Percentiles rank a stretch among this genome's conserved stretches.
These are phyloP conservation scores for Baudoinia panamericana DNA, from an alignment of 495 filamentous ascomycete genomes.

Conservation along the genomic window DNA sequence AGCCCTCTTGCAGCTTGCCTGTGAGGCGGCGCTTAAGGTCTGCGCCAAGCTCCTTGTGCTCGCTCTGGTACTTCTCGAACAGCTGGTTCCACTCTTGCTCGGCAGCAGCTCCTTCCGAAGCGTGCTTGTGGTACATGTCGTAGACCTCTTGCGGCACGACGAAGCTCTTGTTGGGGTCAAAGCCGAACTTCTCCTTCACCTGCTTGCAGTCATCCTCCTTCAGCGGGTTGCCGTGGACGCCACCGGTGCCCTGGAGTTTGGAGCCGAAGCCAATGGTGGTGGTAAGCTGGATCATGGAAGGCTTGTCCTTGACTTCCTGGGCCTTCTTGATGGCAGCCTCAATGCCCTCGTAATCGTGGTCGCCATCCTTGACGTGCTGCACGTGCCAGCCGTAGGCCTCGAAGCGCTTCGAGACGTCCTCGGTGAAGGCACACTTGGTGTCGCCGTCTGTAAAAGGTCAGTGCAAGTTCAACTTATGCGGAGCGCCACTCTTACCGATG, in stretches of 20 bases:
- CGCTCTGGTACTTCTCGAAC: constrained; percentile 66
- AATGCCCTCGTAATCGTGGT: constrained; percentile 77
- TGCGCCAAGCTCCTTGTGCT: constrained; percentile 60
- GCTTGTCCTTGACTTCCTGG: constrained; percentile 86
- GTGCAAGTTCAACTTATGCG: background rate
- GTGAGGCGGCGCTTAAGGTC: constrained; percentile 73
- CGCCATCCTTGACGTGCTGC: constrained; percentile 74
- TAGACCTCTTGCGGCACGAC: constrained; percentile 91
- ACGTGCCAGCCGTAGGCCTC: constrained; percentile 97
- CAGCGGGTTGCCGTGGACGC: constrained; percentile 89
- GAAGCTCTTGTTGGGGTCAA: constrained; percentile 88
- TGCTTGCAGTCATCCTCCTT: constrained; percentile 85
- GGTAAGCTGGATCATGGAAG: constrained; percentile 88
- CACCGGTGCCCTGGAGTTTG: constrained; percentile 78
- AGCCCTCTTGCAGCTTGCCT: constrained; percentile 84
- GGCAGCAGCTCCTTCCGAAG: constrained; percentile 69
- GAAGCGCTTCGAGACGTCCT: constrained; percentile 91
- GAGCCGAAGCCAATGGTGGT: constrained; percentile 98
- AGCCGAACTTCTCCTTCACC: constrained; percentile 88
- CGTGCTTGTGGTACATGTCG: constrained; percentile 71
- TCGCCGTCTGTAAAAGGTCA: constrained; percentile 54
- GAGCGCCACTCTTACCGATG: constrained; percentile 42
- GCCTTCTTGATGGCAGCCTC: constrained; percentile 76
- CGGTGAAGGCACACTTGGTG: constrained; percentile 91
- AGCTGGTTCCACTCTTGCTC: constrained; percentile 95